Percentiles rank a stretch among this genome's conserved stretches.
These are phyloP conservation scores for Nicotiana benthamiana DNA, from an alignment of 257 asterid genomes.

Conservation along the genomic window DNA sequence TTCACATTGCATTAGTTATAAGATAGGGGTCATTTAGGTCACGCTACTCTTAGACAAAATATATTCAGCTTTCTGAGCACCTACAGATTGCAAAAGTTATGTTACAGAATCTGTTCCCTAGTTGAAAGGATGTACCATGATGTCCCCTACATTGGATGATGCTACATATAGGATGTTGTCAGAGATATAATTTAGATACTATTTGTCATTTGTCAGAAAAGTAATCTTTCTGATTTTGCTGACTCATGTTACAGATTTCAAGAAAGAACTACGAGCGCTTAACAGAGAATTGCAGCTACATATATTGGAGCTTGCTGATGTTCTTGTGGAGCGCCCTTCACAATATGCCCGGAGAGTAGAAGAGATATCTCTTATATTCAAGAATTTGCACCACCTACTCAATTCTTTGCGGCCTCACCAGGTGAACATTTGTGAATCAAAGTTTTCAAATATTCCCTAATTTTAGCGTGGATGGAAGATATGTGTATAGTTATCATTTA, in stretches of 20 bases:
- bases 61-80: neutral
- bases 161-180: neutral
- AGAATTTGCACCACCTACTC: slow-evolving; percentile 90
- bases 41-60: neutral
- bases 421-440: slow-evolving; percentile 30
- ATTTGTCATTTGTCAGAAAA: neutral
- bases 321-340: slow-evolving; percentile 90
- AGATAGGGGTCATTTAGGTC: neutral
- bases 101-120: neutral
- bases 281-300: slow-evolving; percentile 88
- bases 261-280: slow-evolving; percentile 82
- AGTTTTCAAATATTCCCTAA: neutral
- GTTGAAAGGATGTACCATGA: neutral
- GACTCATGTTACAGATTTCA: slow-evolving; percentile 46
- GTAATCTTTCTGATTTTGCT: neutral
- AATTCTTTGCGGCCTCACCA: slow-evolving; percentile 95
- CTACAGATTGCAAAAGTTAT: neutral
- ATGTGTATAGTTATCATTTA: neutral
- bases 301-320: slow-evolving; percentile 88
- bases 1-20: neutral
- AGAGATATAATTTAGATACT: neutral
- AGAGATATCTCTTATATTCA: slow-evolving; percentile 81
- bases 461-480: neutral
- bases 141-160: neutral
- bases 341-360: slow-evolving; percentile 97